A percentile compares a stretch with the other conserved stretches of the same genome.
Evolutionary conservation across 148 eudicot genomes (phyloP).

Genomic region (Nyssa sinensis): DNA sequence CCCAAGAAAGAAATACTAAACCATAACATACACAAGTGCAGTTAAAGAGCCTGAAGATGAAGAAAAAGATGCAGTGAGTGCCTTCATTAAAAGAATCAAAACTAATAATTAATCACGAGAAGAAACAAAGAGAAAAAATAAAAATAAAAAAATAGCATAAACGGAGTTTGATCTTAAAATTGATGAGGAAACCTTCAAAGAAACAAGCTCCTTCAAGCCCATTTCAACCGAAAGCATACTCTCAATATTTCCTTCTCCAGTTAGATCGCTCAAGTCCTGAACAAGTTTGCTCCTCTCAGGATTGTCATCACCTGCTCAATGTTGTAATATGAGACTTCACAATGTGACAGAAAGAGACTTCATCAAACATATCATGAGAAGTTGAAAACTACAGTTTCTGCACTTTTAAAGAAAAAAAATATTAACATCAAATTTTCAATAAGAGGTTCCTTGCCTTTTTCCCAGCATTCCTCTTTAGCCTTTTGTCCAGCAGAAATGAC

Average conservation of each 20-base stretch:
- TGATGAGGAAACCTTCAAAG: conserved; percentile 54
- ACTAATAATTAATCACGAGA: not conserved
- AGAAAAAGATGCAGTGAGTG: not conserved
- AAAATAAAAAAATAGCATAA: too few species aligned
- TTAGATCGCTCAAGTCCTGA: conserved; percentile 72
- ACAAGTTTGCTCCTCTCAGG: conserved; percentile 52
- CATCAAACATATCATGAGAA: not conserved
- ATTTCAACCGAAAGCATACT: conserved; percentile 92
- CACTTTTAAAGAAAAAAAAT: not conserved
- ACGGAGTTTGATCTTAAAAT: not conserved
- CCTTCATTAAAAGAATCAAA: not conserved
- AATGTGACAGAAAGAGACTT: not conserved
- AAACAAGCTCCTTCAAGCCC: conserved; percentile 90
- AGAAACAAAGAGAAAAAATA: not conserved
- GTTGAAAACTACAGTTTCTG: not conserved
- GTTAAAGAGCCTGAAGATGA: not conserved
- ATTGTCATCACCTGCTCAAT: conserved; percentile 46
- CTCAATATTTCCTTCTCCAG: conserved; percentile 83
- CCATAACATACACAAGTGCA: not conserved
- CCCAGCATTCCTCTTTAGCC: conserved; percentile 88
- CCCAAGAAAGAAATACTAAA: not conserved
- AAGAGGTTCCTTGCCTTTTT: conserved; percentile 48
- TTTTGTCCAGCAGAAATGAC: conserved; percentile 94
- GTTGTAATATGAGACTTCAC: not conserved
- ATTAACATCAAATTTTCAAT: not conserved